Conservation (phyloP, 768 basidiomycete species). For the Rhodotorula paludigena region DNA sequence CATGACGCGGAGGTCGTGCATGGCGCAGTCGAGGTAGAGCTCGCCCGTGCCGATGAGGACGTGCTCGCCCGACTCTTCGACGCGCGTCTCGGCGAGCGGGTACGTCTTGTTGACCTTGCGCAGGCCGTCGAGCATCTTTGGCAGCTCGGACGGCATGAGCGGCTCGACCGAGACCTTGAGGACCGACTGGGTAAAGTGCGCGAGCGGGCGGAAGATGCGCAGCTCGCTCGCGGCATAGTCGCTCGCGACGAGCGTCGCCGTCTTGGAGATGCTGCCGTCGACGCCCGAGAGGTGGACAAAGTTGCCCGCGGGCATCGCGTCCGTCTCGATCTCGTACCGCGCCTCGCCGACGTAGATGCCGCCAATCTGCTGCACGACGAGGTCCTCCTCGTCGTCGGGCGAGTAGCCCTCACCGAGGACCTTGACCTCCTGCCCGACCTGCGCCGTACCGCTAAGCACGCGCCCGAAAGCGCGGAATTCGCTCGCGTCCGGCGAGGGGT, state of each 20-base stretch:
- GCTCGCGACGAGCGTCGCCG: slow-evolving; percentile 72
- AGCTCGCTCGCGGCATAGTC: slow-evolving; percentile 70
- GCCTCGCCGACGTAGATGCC: slow-evolving; percentile 87
- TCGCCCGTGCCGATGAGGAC: slow-evolving; percentile 96
- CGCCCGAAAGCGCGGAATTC: slow-evolving; percentile 95
- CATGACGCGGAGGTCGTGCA: slow-evolving; percentile 86
- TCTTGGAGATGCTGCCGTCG: slow-evolving; percentile 90
- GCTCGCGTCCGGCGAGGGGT: slow-evolving; percentile 92
- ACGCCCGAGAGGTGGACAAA: slow-evolving; percentile 87
- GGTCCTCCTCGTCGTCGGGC: slow-evolving; percentile 98
- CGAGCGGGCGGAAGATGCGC: slow-evolving; percentile 90
- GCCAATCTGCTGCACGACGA: slow-evolving; percentile 77
- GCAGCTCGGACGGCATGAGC: slow-evolving; percentile 91
- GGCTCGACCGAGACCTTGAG: slow-evolving; percentile 98
- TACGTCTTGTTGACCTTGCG: slow-evolving; percentile 98
- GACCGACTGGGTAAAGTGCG: slow-evolving; percentile 93
- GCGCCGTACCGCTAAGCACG: slow-evolving; percentile 83
- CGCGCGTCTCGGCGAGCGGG: slow-evolving; percentile 86
- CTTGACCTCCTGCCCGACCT: slow-evolving; percentile 77
- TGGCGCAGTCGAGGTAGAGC: slow-evolving; percentile 88
- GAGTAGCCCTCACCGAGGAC: slow-evolving; percentile 98
- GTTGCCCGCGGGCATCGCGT: slow-evolving; percentile 85
- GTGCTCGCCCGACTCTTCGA: slow-evolving; percentile 97
- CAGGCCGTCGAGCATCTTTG: slow-evolving; percentile 95
- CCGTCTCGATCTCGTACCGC: slow-evolving; percentile 82